Percentiles rank a stretch among this genome's conserved stretches.
Conservation (phyloP, 805 yeast genomes). For the Wickerhamiella domercqiae region DNA sequence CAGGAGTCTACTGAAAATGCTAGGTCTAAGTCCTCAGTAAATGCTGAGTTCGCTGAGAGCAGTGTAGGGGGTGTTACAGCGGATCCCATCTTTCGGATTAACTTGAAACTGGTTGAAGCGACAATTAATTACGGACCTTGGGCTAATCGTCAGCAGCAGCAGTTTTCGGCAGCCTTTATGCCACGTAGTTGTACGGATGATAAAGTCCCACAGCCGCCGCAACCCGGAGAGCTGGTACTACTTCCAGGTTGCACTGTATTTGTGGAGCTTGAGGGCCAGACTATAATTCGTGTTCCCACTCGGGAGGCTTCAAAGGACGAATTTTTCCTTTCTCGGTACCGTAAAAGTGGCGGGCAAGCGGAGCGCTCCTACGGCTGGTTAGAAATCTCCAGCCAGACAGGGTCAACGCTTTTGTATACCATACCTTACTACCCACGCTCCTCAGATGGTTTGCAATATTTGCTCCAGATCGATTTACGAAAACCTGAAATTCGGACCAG, state of each 20-base stretch:
- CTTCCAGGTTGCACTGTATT: conserved; percentile 20
- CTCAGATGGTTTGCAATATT: conserved; percentile 40
- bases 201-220: conserved; percentile 27
- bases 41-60: too few species aligned
- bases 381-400: conserved; percentile 46
- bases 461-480: conserved; percentile 30
- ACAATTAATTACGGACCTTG: conserved; percentile 84
- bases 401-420: conserved; percentile 33
- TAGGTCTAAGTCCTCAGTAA: too few species aligned
- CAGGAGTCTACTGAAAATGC: neutral
- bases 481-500: conserved; percentile 60
- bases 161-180: conserved; percentile 47
- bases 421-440: conserved; percentile 26
- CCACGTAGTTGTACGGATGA: conserved; percentile 44
- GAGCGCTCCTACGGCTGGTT: conserved; percentile 82
- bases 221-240: conserved; percentile 41
- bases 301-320: conserved; percentile 68
- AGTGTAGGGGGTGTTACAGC: too few species aligned
- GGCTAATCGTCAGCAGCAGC: conserved; percentile 74
- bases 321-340: conserved; percentile 6
- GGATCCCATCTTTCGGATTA: conserved; percentile 32
- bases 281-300: conserved; percentile 60
- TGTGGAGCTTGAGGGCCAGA: conserved; percentile 48
- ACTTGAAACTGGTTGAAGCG: conserved; percentile 41
- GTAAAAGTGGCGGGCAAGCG: conserved; percentile 7